These are phyloP conservation scores for Elongisporangium prolatum DNA, from an alignment of 352 stramenopile species.

Conservation along the genomic window DNA sequence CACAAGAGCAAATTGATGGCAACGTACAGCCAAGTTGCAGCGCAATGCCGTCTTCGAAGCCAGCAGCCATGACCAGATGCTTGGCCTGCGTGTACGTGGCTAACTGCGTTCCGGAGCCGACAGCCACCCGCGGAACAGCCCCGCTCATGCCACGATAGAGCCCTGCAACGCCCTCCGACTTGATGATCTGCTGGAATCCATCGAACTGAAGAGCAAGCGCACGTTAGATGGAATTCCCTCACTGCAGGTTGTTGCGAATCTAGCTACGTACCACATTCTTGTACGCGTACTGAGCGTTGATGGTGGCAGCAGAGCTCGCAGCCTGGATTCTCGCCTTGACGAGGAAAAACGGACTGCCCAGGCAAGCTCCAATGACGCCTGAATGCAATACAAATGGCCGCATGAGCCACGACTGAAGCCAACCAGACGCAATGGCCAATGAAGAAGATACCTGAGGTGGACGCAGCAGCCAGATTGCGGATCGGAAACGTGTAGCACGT, in stretches of 20 bases:
- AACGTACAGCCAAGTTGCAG: conserved; percentile 76
- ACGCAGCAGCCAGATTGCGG: conserved; percentile 68
- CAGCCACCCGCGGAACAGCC: conserved; percentile 71
- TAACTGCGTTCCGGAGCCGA: conserved; percentile 79
- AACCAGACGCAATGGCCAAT: not conserved
- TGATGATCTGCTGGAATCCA: conserved; percentile 72
- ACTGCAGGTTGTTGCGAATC: not conserved
- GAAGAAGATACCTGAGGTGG: conserved; percentile 45
- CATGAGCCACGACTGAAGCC: not conserved
- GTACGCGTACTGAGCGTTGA: conserved; percentile 85
- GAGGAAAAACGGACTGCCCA: conserved; percentile 83
- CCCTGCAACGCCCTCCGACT: conserved; percentile 57
- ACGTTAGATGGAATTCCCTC: not conserved
- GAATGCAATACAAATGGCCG: not conserved
- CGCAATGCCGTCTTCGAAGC: conserved; percentile 65
- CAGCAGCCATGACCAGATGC: conserved; percentile 68
- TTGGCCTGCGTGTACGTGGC: conserved; percentile 84
- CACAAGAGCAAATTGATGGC: not conserved
- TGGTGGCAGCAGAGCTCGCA: conserved; percentile 58
- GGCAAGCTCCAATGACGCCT: conserved; percentile 69
- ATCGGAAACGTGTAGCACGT: conserved; percentile 67
- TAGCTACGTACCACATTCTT: conserved; percentile 56
- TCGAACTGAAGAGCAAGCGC: conserved; percentile 40
- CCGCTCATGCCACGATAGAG: conserved; percentile 73
- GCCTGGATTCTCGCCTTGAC: conserved; percentile 84